Percentiles rank a stretch among this genome's conserved stretches.
These are phyloP conservation scores for Candida tammaniensis DNA, from an alignment of 805 yeast species.

Conservation along the genomic window DNA sequence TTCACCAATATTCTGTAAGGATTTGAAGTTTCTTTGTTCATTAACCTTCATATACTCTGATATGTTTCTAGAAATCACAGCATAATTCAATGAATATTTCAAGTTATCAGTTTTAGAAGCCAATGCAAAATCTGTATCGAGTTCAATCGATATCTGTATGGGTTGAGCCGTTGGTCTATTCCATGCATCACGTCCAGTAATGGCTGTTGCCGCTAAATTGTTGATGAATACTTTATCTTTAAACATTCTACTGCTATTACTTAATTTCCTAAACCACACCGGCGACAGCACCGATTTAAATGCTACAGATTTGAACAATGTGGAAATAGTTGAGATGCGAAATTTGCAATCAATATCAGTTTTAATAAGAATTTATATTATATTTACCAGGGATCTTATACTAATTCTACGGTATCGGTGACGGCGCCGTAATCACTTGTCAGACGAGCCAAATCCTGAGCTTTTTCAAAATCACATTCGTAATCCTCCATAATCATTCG, in stretches of 20 bases:
- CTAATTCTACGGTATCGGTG: constrained; percentile 28
- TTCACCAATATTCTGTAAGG: constrained; percentile 48
- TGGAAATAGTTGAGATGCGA: too few species aligned
- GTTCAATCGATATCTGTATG: constrained; percentile 53
- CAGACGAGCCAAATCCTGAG: constrained; percentile 44
- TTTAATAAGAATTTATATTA: too few species aligned
- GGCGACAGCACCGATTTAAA: background rate
- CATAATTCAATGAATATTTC: constrained; percentile 82
- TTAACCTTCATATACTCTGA: constrained; percentile 46
- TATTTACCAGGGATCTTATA: constrained; percentile 26
- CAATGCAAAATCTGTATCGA: constrained; percentile 62
- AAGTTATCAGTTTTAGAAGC: constrained; percentile 85
- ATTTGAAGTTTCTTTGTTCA: constrained; percentile 37
- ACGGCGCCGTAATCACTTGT: constrained; percentile 50
- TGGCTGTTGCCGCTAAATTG: constrained; percentile 58
- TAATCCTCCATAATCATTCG: constrained; percentile 49
- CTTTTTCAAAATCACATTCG: constrained; percentile 34
- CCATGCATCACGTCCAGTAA: constrained; percentile 78
- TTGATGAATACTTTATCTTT: constrained; percentile 47
- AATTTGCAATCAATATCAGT: too few species aligned
- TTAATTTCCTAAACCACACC: too few species aligned
- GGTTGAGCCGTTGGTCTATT: constrained; percentile 65
- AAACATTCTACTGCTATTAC: constrained; percentile 2
- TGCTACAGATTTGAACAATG: background rate
- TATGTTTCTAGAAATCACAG: constrained; percentile 72